Evolutionary conservation across 176 grass and related monocot species (phyloP), one percentile per base, ranked within the genome.

Genomic region (Rhynchospora tenuis): DNA sequence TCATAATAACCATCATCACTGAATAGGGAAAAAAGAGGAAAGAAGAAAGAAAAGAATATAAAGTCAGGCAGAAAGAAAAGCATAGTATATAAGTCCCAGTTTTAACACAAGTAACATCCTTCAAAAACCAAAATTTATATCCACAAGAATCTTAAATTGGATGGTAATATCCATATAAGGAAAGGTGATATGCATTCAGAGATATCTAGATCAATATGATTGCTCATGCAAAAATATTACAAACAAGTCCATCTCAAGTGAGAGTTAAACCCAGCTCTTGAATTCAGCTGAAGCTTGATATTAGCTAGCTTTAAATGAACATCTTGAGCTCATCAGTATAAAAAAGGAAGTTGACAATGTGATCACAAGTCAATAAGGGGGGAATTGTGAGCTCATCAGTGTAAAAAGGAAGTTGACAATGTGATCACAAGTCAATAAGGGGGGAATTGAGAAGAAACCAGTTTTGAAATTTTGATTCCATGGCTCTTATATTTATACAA

Each of bases 1-100:
- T 68, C 48, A 88, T 83, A 86, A 82, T 93, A 73, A 68, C 81
- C 70, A 31, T 89, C 85, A 58, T 57, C 78, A 63, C 93, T 93
- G 83, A 91, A 94, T 67, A 80, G 11, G 62, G 38, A n/a, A n/a
- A n/a, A n/a, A n/a, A n/a, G 44, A 68, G 72, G 61, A 48, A 91
- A 69, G 77, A 86, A 78, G 24, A 79, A 26, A 13, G 45, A 45
- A 52, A 59, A 43, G n/a, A n/a, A n/a, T n/a, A n/a, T n/a, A n/a
- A n/a, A n/a, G n/a, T n/a, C n/a, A n/a, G n/a, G n/a, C n/a, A n/a
- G n/a, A 19, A 26, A 20, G 20, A 9, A 51, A 48, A 73, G 38
- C 44, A 47, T 72, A 73, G 43, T 6, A 12, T 73, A n/a, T n/a
- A n/a, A n/a, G n/a, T n/a, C n/a, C n/a, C n/a, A n/a, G n/a, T n/a